Percentiles rank a stretch among this genome's conserved stretches.
Conservation (phyloP, 1,284 basidiomycete species). For the Naganishia cerealis region DNA sequence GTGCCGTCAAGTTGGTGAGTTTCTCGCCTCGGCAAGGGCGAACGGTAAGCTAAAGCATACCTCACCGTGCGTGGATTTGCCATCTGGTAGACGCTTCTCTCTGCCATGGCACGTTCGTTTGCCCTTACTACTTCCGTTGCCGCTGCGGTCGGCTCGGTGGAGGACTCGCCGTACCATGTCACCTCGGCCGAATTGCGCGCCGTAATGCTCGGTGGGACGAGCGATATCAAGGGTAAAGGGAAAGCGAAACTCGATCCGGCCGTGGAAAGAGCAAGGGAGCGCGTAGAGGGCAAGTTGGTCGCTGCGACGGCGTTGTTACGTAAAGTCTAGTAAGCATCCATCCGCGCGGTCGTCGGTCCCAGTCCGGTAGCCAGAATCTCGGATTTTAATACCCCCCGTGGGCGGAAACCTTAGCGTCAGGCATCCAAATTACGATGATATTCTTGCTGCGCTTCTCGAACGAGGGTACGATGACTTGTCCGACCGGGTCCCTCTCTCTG, state of each 20-base stretch:
- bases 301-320: conserved; percentile 67
- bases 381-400: too few species aligned
- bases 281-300: conserved; percentile 58
- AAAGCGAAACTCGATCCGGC: conserved; percentile 57
- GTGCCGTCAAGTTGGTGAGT: conserved; percentile 70
- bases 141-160: neutral
- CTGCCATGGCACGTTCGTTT: conserved; percentile 77
- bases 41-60: neutral
- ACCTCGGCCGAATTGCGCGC: conserved; percentile 51
- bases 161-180: conserved; percentile 34
- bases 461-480: conserved; percentile 64
- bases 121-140: conserved; percentile 61
- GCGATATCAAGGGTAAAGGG: conserved; percentile 46
- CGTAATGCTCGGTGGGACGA: conserved; percentile 50
- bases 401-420: conserved; percentile 57
- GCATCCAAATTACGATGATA: conserved; percentile 83
- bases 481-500: conserved; percentile 68
- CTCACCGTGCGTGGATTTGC: neutral
- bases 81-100: conserved; percentile 63
- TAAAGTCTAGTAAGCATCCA: conserved; percentile 61
- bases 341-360: too few species aligned
- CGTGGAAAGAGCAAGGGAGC: conserved; percentile 57
- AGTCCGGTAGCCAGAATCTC: too few species aligned
- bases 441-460: conserved; percentile 67
- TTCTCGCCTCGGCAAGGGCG: neutral